Evolutionary conservation across 768 basidiomycete genomes (phyloP).

Genomic region (Calocybe cyanea): DNA sequence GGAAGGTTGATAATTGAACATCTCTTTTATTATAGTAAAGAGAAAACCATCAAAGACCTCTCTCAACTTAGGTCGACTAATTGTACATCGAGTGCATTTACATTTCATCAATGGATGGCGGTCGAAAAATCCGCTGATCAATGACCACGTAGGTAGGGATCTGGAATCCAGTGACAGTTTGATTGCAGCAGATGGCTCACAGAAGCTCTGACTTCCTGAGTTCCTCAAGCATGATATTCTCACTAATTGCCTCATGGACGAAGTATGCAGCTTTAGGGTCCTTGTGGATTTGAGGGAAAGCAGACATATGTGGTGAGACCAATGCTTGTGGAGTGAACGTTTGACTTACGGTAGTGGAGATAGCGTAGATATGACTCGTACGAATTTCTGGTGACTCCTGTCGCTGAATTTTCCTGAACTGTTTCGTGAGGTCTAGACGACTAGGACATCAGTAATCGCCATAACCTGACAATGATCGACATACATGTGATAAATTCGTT

Average conservation of each 20-base stretch:
- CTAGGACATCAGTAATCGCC: neutral
- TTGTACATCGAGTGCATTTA: too few species aligned
- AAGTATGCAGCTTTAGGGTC: constrained; percentile 53
- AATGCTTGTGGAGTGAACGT: neutral
- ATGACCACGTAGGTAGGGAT: too few species aligned
- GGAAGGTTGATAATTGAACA: too few species aligned
- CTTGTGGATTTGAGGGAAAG: too few species aligned
- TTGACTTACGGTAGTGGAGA: constrained; percentile 51
- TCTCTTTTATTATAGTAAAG: too few species aligned
- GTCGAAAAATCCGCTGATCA: too few species aligned
- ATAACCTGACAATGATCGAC: neutral
- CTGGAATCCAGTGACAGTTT: too few species aligned
- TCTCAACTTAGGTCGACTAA: too few species aligned
- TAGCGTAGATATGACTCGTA: constrained; percentile 54
- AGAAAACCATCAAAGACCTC: too few species aligned
- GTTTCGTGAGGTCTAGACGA: constrained; percentile 35
- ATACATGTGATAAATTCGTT: constrained; percentile 53
- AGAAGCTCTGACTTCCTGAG: constrained; percentile 39
- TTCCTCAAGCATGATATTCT: constrained; percentile 50
- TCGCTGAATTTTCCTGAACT: constrained; percentile 50
- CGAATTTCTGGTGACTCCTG: constrained; percentile 47
- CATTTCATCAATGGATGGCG: too few species aligned
- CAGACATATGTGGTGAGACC: neutral
- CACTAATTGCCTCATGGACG: constrained; percentile 49
- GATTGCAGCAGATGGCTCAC: constrained; percentile 3